Base-by-base conservation (phyloP, 1,139 yeast species). In the Hemisphaericaspora lyxosophila region DNA sequence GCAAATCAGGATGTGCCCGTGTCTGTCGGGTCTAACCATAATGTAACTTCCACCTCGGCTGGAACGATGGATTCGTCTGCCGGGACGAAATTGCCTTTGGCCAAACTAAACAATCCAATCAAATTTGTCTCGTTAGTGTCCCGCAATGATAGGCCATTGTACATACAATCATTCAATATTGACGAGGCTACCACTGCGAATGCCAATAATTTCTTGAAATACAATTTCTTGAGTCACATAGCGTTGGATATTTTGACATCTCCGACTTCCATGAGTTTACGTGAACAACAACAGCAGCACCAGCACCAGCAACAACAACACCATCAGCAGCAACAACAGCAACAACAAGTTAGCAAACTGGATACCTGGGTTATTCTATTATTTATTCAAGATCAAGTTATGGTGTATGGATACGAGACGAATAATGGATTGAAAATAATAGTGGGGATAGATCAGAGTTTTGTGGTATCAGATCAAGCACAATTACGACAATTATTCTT, bases 181-280 rank as follows among this genome's bases (percentile, higher is more conserved):
- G 56, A 49, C 8, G 43, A 50, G 7, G 44, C 32, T 8, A 35
- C 45, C 17, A n/a, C 20, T 2, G 32, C 33, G 45, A 44, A 56
- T 33, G 67, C 75, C 40, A 73, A 77, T 47, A 67, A 67, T 43
- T 62, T 76, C 38, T 60, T 81, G 26, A 78, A 79, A 48, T 80
- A 78, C 59, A 80, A 81, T 51, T 80, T 80, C 47, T 59, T 81
- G 24, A 72, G 84, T 12, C 85, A 81, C 53, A 80, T 81, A 83
- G 80, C 85, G 2, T 57, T 81, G 17, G 87, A 81, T 54, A 70
- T 80, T 15, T 79, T 81, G 48, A 64, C 79, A 24, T 74, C 82
- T 14, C 82, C 83, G 0, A 43, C 67, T n/a, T 62, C 73, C 27
- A 45, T 67, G 31, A 51, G 59, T 31, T 51, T 70, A 33, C 55